These are phyloP conservation scores for Scedosporium minutisporum DNA, from an alignment of 2,329 filamentous ascomycete species.

Conservation along the genomic window DNA sequence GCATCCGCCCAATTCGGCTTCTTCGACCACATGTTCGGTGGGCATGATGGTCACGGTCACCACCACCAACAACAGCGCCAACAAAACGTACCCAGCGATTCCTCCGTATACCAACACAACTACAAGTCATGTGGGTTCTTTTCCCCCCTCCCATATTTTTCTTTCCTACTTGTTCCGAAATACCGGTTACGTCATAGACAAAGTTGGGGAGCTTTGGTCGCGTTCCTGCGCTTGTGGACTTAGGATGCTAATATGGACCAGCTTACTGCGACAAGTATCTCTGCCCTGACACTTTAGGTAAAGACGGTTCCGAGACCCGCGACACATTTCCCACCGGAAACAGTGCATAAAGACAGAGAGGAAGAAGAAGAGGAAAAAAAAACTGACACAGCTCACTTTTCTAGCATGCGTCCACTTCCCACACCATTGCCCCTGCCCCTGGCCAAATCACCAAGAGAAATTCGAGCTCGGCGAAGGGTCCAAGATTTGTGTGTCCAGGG, in stretches of 20 bases:
- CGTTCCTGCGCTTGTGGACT: neutral
- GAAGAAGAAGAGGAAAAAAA: neutral
- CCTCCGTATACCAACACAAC: constrained; percentile 63
- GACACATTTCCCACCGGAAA: neutral
- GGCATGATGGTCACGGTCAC: constrained; percentile 33
- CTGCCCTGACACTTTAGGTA: constrained; percentile 74
- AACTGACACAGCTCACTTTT: neutral
- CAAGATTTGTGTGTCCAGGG: constrained; percentile 64
- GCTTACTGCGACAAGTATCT: constrained; percentile 90
- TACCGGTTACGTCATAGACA: neutral
- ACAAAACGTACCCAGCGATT: constrained; percentile 79
- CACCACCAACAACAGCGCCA: constrained; percentile 50
- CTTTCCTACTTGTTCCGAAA: neutral
- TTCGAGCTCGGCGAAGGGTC: constrained; percentile 64
- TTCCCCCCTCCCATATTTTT: neutral
- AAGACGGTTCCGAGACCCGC: constrained; percentile 12
- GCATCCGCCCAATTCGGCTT: constrained; percentile 82
- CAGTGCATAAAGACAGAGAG: neutral
- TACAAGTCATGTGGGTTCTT: constrained; percentile 54
- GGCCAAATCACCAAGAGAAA: constrained; percentile 67
- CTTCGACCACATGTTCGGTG: constrained; percentile 95
- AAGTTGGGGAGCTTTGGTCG: neutral
- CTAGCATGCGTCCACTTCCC: constrained; percentile 86
- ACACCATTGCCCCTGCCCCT: constrained; percentile 92
- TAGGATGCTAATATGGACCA: constrained; percentile 19